These are phyloP conservation scores for Papilionanthe hybrid DNA, from an alignment of 116 monocot genomes.

Conservation along the genomic window DNA sequence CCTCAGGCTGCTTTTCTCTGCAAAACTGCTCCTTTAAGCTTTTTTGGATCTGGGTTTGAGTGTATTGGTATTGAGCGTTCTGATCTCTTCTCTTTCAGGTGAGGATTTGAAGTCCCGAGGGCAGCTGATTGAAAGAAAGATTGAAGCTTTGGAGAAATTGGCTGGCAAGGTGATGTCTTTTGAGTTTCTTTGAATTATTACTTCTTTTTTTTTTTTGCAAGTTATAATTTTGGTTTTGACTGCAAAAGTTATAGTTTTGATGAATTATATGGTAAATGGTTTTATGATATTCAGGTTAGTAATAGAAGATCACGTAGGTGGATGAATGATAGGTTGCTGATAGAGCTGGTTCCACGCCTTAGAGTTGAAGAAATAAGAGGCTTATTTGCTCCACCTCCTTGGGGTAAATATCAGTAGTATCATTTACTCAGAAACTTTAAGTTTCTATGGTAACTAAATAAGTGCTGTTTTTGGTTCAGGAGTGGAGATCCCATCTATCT, in stretches of 20 bases:
- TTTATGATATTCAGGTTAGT: conserved; percentile 64
- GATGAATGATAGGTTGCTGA: conserved; percentile 87
- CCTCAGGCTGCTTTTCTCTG: conserved; percentile 20
- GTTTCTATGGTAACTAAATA: background rate
- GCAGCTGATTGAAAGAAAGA: conserved; percentile 71
- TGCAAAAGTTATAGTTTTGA: background rate
- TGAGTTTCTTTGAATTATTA: background rate
- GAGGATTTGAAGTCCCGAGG: conserved; percentile 48
- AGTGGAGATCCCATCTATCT: background rate
- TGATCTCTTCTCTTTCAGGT: conserved; percentile 20
- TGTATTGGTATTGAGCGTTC: background rate
- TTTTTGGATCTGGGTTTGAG: background rate
- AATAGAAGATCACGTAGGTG: conserved; percentile 84
- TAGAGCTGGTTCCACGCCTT: conserved; percentile 88
- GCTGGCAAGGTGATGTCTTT: conserved; percentile 46
- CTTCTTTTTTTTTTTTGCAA: no score
- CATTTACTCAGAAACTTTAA: background rate
- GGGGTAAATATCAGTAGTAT: conserved; percentile 40
- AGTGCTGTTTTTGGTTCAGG: background rate
- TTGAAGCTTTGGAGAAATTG: conserved; percentile 67
- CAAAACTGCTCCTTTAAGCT: background rate
- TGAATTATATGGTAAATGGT: background rate
- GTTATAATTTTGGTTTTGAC: no score
- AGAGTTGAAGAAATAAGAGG: conserved; percentile 96
- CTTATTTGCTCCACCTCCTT: conserved; percentile 96